These are phyloP conservation scores for Coffea humblotiana DNA, from an alignment of 305 asterid species.

Conservation along the genomic window DNA sequence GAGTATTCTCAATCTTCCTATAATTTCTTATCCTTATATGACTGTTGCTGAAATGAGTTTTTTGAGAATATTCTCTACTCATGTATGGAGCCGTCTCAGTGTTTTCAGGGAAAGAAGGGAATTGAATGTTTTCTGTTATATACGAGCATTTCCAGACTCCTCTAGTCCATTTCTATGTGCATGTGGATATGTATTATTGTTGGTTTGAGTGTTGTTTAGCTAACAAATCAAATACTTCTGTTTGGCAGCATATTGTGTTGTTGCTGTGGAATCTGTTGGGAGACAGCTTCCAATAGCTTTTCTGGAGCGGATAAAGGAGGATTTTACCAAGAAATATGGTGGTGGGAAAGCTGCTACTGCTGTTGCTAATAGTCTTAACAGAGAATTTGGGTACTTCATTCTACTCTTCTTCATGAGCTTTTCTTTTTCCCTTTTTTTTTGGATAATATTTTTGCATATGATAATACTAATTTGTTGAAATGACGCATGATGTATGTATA, in stretches of 20 bases:
- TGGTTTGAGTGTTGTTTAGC: not conserved
- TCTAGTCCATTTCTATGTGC: not conserved
- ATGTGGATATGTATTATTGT: not conserved
- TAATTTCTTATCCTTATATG: not conserved
- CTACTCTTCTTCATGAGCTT: not conserved
- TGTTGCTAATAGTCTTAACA: constrained; percentile 71
- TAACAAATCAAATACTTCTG: constrained; percentile 16
- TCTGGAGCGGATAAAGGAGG: constrained; percentile 78
- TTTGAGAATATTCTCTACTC: not conserved
- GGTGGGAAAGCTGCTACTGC: constrained; percentile 94
- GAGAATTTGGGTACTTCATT: constrained; percentile 63
- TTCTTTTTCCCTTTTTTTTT: not conserved
- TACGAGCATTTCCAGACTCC: not conserved
- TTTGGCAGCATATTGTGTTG: constrained; percentile 72
- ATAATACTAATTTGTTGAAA: not conserved
- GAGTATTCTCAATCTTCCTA: not conserved
- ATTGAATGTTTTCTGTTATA: not conserved
- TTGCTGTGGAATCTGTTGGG: constrained; percentile 83
- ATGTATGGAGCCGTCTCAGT: too few species aligned
- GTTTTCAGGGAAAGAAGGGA: not conserved
- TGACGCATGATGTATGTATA: constrained; percentile 13
- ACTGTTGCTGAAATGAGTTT: not conserved
- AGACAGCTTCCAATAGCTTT: constrained; percentile 80
- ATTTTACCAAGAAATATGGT: constrained; percentile 73
- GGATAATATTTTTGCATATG: constrained; percentile 10